Percentiles rank a stretch among this genome's conserved stretches.
Evolutionary conservation across 225 moss, liverwort and hornwort genomes (phyloP).

Genomic region (Bryoerythrophyllum caledonicum): DNA sequence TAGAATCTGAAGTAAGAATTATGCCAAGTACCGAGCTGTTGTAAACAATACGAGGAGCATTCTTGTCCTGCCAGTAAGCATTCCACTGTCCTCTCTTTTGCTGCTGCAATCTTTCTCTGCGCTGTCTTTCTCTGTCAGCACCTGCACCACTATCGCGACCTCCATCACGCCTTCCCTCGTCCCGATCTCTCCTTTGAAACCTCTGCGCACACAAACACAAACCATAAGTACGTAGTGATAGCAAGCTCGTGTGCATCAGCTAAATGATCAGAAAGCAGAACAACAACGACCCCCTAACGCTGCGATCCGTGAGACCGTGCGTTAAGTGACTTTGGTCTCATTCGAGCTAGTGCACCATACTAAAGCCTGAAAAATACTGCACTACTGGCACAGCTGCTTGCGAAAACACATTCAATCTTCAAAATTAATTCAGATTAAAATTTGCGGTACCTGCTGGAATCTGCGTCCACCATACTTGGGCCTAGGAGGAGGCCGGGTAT

Average conservation of each 20-base stretch:
- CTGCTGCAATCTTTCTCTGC: constrained; percentile 93
- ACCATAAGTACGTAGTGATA: not conserved
- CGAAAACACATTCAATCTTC: not conserved
- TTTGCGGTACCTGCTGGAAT: constrained; percentile 77
- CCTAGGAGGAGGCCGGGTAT: constrained; percentile 90
- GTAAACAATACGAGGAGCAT: constrained; percentile 93
- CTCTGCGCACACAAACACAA: constrained; percentile 47
- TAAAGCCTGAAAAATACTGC: not conserved
- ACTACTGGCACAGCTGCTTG: not conserved
- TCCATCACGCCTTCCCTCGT: constrained; percentile 95
- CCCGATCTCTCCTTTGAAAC: constrained; percentile 94
- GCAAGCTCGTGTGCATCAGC: not conserved
- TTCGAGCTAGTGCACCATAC: not conserved
- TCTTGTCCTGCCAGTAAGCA: constrained; percentile 99
- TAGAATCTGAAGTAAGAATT: not conserved
- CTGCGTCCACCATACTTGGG: constrained; percentile 98
- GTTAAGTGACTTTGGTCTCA: too few relatives aligned
- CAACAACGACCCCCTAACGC: not conserved
- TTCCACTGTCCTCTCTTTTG: constrained; percentile 99
- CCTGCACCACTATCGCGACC: constrained; percentile 98
- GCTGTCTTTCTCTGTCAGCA: constrained; percentile 95
- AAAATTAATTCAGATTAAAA: not conserved
- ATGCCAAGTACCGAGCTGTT: constrained; percentile 77
- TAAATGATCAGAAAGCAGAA: not conserved
- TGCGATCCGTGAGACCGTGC: not conserved